Evolutionary conservation across 2,329 filamentous ascomycete genomes (phyloP), one percentile per base, ranked within the genome.

Genomic region (Colletotrichum phormii): DNA sequence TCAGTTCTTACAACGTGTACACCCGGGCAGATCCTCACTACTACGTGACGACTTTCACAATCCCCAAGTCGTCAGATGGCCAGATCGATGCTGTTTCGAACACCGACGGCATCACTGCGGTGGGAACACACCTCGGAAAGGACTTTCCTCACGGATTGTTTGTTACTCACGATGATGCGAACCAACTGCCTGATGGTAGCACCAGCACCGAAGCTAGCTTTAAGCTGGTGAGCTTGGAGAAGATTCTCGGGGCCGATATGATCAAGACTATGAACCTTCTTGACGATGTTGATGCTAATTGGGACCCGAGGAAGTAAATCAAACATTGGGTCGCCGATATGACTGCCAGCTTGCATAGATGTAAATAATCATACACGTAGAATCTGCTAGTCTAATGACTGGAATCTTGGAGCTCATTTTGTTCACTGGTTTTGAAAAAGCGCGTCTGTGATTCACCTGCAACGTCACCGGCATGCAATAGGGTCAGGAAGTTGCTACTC

Each of bases 91-190:
- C 81, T 5, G 87, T 89, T 5, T 86, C 84, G 15, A 89, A 89
- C 73, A 89, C 87, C 0, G 88, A 89, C 67, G 87, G 88, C 0
- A 79, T 89, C 33, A 74, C 86, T 0, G 87, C 84, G 0, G 84
- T 89, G 4, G 84, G 86, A 0, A 81, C 80, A 0, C 79, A 76
- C 0, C 77, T 89, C 51, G 85, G 86, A 35, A 75, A 74, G 22
- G 80, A 81, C 26, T 87, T 85, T 64, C 83, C 83, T 0, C 75
- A 78, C 8, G 87, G 88, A 0, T 58, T 89, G 29, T 75, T 89
- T 2, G 86, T 89, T 4, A 84, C 86, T 13, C 87, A 89, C 70
- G 87, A 89, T 73, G 88, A 89, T 77, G 84, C 85, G 3, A 89
- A 89, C 69, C 83, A 89, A 78, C 77, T 87, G 8, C 79, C 82